Evolutionary conservation across 495 filamentous ascomycete genomes (phyloP).

Genomic region (Xylaria nigripes): DNA sequence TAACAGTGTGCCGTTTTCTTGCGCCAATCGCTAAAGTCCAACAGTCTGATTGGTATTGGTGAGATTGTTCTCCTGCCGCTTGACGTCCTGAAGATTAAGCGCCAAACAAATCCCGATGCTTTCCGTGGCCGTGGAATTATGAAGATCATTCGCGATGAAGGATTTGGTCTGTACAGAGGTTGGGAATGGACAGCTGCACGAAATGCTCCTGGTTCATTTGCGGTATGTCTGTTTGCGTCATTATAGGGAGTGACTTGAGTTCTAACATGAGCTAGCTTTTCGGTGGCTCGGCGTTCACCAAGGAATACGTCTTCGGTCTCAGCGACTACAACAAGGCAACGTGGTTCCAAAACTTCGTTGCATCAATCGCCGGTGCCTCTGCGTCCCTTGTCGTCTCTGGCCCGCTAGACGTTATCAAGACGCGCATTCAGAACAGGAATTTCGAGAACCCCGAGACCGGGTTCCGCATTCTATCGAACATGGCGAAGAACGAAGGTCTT

Average conservation of each 20-base stretch:
- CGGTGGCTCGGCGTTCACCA: slow-evolving; percentile 94
- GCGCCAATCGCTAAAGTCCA: slow-evolving; percentile 11
- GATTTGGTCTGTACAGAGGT: slow-evolving; percentile 90
- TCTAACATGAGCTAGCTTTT: slow-evolving; percentile 59
- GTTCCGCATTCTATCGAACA: slow-evolving; percentile 82
- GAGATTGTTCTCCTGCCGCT: slow-evolving; percentile 93
- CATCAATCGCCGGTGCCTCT: slow-evolving; percentile 86
- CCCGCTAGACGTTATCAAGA: slow-evolving; percentile 98
- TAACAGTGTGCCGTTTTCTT: background rate
- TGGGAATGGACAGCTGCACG: slow-evolving; percentile 97
- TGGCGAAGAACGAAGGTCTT: slow-evolving; percentile 81
- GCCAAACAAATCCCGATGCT: slow-evolving; percentile 97
- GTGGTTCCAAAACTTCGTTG: slow-evolving; percentile 95
- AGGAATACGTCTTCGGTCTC: slow-evolving; percentile 84
- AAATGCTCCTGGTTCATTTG: slow-evolving; percentile 95
- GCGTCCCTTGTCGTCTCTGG: slow-evolving; percentile 90
- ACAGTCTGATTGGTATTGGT: slow-evolving; percentile 86
- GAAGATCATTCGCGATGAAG: slow-evolving; percentile 85
- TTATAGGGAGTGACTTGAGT: background rate
- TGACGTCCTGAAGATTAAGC: slow-evolving; percentile 98
- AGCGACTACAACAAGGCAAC: slow-evolving; percentile 90
- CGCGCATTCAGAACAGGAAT: slow-evolving; percentile 96
- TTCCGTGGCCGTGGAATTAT: slow-evolving; percentile 91
- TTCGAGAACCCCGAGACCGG: slow-evolving; percentile 96
- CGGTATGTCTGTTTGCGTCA: slow-evolving; percentile 49